These are phyloP conservation scores for Penicillium aurantiogriseum DNA, from an alignment of 2,329 filamentous ascomycete species.

Conservation along the genomic window DNA sequence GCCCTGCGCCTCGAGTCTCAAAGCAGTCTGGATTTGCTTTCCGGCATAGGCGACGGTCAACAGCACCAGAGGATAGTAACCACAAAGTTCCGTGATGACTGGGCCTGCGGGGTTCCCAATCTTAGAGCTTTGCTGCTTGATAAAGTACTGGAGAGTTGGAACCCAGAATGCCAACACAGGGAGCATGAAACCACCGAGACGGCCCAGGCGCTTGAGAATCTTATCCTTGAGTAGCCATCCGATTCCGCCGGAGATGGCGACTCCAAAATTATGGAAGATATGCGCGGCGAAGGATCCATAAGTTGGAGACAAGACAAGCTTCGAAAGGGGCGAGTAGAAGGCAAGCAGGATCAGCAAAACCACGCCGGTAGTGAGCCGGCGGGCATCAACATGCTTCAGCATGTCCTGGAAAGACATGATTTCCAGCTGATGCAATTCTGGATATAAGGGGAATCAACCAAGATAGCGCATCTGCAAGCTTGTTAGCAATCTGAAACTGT, in stretches of 20 bases:
- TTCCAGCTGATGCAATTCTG: slow-evolving; percentile 13
- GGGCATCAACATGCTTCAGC: slow-evolving; percentile 27
- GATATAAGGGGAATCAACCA: slow-evolving; percentile 7
- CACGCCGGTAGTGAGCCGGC: slow-evolving; percentile 28
- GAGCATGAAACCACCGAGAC: slow-evolving; percentile 53
- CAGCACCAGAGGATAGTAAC: slow-evolving; percentile 67
- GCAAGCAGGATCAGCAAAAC: slow-evolving; percentile 41
- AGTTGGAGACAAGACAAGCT: slow-evolving; percentile 76
- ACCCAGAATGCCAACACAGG: slow-evolving; percentile 74
- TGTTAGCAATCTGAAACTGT: slow-evolving; percentile 10
- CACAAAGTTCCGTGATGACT: slow-evolving; percentile 68
- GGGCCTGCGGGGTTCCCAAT: slow-evolving; percentile 73
- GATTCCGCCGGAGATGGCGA: slow-evolving; percentile 65
- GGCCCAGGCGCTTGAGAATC: slow-evolving; percentile 49
- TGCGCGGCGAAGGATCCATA: slow-evolving; percentile 81
- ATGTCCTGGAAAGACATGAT: slow-evolving; percentile 30
- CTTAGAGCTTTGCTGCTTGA: slow-evolving; percentile 64
- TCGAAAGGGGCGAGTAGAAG: slow-evolving; percentile 46
- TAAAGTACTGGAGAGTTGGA: slow-evolving; percentile 68
- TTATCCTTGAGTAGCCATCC: slow-evolving; percentile 69
- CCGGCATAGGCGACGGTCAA: slow-evolving; percentile 64
- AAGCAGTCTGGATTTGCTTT: slow-evolving; percentile 59
- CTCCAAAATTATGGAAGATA: slow-evolving; percentile 66
- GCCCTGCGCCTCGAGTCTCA: slow-evolving; percentile 57
- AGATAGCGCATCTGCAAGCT: slow-evolving; percentile 6